These are phyloP conservation scores for Citrus trifoliata DNA, from an alignment of 345 rosid genomes.

Conservation along the genomic window DNA sequence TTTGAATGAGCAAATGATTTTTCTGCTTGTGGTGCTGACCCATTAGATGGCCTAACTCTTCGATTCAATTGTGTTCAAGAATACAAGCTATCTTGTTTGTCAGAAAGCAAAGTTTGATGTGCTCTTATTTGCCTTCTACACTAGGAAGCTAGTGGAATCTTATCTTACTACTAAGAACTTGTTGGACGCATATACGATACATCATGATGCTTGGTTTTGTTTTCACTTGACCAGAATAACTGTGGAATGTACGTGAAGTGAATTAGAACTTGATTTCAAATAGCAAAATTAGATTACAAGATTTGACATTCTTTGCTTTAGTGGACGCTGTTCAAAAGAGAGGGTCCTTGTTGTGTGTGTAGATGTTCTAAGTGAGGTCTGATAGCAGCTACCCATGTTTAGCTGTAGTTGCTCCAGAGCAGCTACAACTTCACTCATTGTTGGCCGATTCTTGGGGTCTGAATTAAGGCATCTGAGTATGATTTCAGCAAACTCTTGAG, in stretches of 20 bases:
- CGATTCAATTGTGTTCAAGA: neutral
- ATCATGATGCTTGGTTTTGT: neutral
- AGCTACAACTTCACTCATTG: slow-evolving; percentile 24
- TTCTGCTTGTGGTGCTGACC: neutral
- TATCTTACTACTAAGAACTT: neutral
- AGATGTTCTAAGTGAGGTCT: neutral
- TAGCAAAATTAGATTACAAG: neutral
- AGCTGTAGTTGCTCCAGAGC: slow-evolving; percentile 17
- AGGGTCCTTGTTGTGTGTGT: neutral
- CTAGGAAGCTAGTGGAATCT: neutral
- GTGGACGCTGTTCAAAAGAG: neutral
- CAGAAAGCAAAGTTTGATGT: neutral
- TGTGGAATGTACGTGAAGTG: neutral
- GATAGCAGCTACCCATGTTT: neutral
- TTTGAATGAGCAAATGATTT: neutral
- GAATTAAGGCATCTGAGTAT: slow-evolving; percentile 22
- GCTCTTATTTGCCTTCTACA: neutral
- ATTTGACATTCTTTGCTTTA: neutral
- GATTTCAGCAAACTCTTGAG: slow-evolving; percentile 22
- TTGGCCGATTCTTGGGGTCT: slow-evolving; percentile 23
- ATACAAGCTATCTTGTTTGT: neutral
- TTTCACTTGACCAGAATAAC: neutral
- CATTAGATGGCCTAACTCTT: neutral
- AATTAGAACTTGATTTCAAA: neutral
- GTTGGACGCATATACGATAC: neutral